Base-by-base conservation (phyloP, 306 rosid species). In the Ceratonia siliqua region DNA sequence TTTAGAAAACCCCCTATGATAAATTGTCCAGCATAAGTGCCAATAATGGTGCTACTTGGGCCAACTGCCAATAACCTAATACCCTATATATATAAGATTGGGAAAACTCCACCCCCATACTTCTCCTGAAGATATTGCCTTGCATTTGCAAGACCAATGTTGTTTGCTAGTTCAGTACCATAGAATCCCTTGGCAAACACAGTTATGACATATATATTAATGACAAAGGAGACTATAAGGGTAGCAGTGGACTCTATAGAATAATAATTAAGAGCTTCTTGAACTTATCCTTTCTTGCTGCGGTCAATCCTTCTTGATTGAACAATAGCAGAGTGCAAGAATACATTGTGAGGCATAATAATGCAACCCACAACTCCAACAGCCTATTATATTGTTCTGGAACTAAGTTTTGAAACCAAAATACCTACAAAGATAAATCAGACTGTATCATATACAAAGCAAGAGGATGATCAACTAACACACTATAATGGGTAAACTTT, bases 291-390 rank as follows among this genome's bases (percentile, higher is more conserved):
- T 56, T 73, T 81, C 85, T 87, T 93, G 61, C 27, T 76, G 49
- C n/a, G 95, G 78, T 93, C 91, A 24, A 93, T 73, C 50, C 86
- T 74, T 32, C 98, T 83, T 6, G 98, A 93, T 50, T 90, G 98
- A 33, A 93, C 98, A 55, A 93, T 91, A 50, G 98, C 98, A 7
- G 98, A 93, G 83, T 93, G 98, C 85, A 93, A 74, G 85, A 93
- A 93, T 35, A 93, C 90, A 72, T 93, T 93, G 79, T 93, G 95
- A 48, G 98, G 98, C 98, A 96, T 57, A 92, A n/a, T n/a, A n/a
- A n/a, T n/a, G n/a, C n/a, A n/a, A n/a, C n/a, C n/a, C n/a, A n/a
- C n/a, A n/a, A n/a, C 94, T 49, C 91, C 98, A 76, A 93, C 98
- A 68, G 98, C 98, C 69, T 90, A 91, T 58, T 79, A 83, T 77